Base-by-base conservation (phyloP, 2,329 filamentous ascomycete species). In the Aspergillus costaricaensis region DNA sequence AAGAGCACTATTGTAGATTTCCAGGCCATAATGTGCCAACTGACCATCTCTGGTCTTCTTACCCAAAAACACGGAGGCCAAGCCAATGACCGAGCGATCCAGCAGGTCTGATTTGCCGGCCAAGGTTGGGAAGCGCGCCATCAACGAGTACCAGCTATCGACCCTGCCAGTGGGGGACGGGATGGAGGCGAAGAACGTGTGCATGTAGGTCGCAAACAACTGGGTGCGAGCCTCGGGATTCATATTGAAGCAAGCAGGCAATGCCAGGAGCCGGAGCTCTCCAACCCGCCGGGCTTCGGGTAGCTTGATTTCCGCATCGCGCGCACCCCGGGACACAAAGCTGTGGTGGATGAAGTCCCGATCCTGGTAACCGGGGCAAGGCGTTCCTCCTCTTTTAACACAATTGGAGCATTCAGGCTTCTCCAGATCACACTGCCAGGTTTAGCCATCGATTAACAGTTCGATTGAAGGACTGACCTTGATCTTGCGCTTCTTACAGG, bases 181-280 rank as follows among this genome's bases (percentile, higher is more conserved):
- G 30, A 30, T 12, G 36, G 43, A 27, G 19, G 51, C n/a, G 43
- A 41, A 44, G 43, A 21, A 53, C 2, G 25, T 19, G 10, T 53
- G 7, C 27, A 39, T 36, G 15, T n/a, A 56, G 10, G 39, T 19
- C 9, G 53, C 23, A 53, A 64, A 4, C 39, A 67, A 23, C 41
- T 69, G 23, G 14, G 48, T 51, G 25, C 48, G 48, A n/a, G 17
- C 25, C 30, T 51, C 48, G 25, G 48, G 27, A 14, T n/a, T 32
- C 48, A 32, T 10, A 17, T 51, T 32, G 14, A 51, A 19, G 14
- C 6, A 8, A 17, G 27, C 23, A 2, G 48, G 15, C 9, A 51
- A 19, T 6, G 27, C 48, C 23, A 51, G 48, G 14, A 27, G 27
- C 17, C 19, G 19, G n/a, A 51, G 48, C 10, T 51, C 27, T 30